Evolutionary conservation across 129 eudicot species (phyloP).

Genomic region (Pulicaria dysenterica): DNA sequence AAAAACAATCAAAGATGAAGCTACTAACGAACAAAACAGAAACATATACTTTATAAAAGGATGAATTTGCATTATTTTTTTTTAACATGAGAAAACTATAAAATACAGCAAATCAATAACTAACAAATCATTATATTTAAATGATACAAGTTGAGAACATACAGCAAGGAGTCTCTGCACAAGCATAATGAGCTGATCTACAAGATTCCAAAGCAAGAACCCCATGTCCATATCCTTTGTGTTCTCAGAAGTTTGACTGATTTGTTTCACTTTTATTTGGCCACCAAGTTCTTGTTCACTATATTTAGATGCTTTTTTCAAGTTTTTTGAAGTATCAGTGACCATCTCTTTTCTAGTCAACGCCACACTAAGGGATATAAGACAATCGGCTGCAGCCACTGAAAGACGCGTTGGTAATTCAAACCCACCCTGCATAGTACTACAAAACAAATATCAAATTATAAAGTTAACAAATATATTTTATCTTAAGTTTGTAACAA

Average conservation of each 20-base stretch:
- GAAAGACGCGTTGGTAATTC: slow-evolving; percentile 98
- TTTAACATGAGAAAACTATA: slow-evolving; percentile 12
- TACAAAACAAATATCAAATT: slow-evolving; percentile 30
- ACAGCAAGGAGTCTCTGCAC: slow-evolving; percentile 70
- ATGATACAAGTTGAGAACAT: slow-evolving; percentile 40
- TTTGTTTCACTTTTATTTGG: slow-evolving; percentile 36
- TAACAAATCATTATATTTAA: slow-evolving; percentile 8
- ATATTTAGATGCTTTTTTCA: slow-evolving; percentile 38
- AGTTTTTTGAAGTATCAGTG: slow-evolving; percentile 39
- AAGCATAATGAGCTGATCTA: slow-evolving; percentile 65
- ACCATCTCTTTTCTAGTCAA: slow-evolving; percentile 46
- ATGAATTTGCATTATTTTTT: not conserved
- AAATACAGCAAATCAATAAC: slow-evolving; percentile 16
- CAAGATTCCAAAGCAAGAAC: slow-evolving; percentile 68
- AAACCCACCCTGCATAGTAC: slow-evolving; percentile 76
- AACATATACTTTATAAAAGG: slow-evolving; percentile 1
- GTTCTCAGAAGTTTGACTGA: slow-evolving; percentile 48
- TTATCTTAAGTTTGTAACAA: not conserved
- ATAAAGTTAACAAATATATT: not conserved
- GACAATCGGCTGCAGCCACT: slow-evolving; percentile 82
- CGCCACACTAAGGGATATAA: slow-evolving; percentile 61
- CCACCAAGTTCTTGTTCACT: slow-evolving; percentile 34
- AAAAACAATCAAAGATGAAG: slow-evolving; percentile 9
- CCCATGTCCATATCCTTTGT: slow-evolving; percentile 45
- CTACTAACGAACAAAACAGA: not conserved